Base-by-base conservation (phyloP, 169 alveolate species). In the Eimeria sp. region DNA sequence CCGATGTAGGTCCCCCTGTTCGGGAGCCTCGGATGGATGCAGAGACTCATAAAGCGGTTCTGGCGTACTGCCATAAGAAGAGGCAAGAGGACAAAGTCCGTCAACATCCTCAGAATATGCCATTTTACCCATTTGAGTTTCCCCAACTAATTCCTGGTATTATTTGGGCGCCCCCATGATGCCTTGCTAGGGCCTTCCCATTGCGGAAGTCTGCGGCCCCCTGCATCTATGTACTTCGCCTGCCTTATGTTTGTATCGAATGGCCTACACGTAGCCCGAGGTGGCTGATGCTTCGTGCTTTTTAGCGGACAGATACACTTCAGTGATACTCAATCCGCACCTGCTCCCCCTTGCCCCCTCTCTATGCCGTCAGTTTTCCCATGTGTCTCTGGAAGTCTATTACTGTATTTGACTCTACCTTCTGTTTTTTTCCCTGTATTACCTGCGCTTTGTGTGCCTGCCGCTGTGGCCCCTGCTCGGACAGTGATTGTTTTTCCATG, bases 1-100 rank as follows among this genome's bases (percentile, higher is more conserved):
- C 9, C 22, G 49, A 54, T 73, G 78, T 78, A 92, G 99, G 99
- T 0, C 99, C 99, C 16, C 99, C 99, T 0, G 99, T 98, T 47
- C 98, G 99, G 75, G 99, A 99, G 96, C 99, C 99, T 9, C 98
- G 98, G 40, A 97, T 99, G 57, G 99, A 99, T 95, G 98, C 98
- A 90, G 99, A 98, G 96, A 99, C 99, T 40, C 99, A 99, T 96
- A 98, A 98, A 96, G 99, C 99, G 51, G 99, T 99, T 99, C 97
- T 99, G 91, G 98, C 99, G 30, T 98, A 97, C 96, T 99, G 99
- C 96, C 98, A 99, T 98, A 98, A 98, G 96, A 99, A 99, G 96
- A 97, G 98, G 96, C 99, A 98, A 95, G 99, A 99, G 95, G 97
- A 97, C 94, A 98, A 99, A 88, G 98, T 96, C 89, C 58, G 88